These are phyloP conservation scores for Allium fistulosum DNA, from an alignment of 106 monocot species.

Conservation along the genomic window DNA sequence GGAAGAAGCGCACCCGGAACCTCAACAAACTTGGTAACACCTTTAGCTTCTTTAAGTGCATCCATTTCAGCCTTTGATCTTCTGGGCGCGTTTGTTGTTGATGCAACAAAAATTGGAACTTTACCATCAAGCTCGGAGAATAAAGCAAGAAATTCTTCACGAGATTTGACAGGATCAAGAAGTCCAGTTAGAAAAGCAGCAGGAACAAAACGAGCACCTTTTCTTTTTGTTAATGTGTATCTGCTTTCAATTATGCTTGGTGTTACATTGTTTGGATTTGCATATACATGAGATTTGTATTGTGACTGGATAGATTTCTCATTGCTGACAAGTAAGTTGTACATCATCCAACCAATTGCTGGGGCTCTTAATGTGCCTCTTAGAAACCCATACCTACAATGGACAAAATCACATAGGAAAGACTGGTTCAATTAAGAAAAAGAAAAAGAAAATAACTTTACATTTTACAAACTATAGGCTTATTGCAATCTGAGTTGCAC, in stretches of 20 bases:
- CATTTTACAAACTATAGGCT: too few relatives aligned
- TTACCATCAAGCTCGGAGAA: constrained; percentile 59
- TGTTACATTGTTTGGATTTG: constrained; percentile 78
- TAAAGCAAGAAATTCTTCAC: constrained; percentile 71
- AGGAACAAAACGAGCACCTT: constrained; percentile 85
- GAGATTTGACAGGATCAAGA: constrained; percentile 82
- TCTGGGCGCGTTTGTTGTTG: constrained; percentile 51
- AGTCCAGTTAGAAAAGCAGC: constrained; percentile 93
- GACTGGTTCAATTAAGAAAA: too few relatives aligned
- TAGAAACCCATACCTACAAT: constrained; percentile 70
- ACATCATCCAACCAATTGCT: constrained; percentile 94
- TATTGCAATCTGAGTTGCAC: too few relatives aligned
- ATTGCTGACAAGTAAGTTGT: constrained; percentile 93
- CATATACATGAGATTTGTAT: constrained; percentile 95
- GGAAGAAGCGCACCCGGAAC: constrained; percentile 92
- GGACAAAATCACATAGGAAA: too few relatives aligned
- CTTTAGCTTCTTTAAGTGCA: constrained; percentile 67
- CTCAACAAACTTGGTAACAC: constrained; percentile 84
- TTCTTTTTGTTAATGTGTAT: constrained; percentile 68
- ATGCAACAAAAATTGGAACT: constrained; percentile 56
- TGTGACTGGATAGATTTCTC: constrained; percentile 86
- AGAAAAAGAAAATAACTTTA: too few relatives aligned
- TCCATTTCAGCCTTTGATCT: constrained; percentile 98
- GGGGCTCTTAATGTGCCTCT: constrained; percentile 85
- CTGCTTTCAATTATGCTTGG: constrained; percentile 55